phyloP scores from a whole-genome alignment of 257 asterid genomes.

The Ocimum tenuiflorum region DNA sequence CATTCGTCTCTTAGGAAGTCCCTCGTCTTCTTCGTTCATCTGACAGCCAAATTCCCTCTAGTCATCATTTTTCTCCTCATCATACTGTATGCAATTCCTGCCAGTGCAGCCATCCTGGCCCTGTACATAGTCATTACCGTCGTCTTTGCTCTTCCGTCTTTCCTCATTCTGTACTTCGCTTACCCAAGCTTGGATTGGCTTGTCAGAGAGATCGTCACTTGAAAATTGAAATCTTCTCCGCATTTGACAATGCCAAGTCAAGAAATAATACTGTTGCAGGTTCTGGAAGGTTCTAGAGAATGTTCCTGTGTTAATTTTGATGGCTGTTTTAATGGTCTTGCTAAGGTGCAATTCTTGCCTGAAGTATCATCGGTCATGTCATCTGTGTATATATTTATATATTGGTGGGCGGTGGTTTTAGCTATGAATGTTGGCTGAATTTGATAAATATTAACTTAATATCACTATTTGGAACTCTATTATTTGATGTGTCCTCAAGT shows the following conservation, averaged over 20 bases:
- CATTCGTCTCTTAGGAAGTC: slow-evolving; percentile 51
- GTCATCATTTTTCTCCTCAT: slow-evolving; percentile 73
- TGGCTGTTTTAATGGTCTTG: no score
- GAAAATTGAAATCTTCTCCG: no score
- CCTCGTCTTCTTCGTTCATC: slow-evolving; percentile 58
- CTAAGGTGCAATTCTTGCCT: no score
- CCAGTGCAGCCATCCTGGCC: slow-evolving; percentile 82
- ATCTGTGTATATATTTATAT: no score
- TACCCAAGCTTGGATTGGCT: slow-evolving; percentile 97
- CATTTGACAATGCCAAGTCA: not conserved
- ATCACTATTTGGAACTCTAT: no score
- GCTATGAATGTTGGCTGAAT: slow-evolving; percentile 22
- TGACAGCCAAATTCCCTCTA: slow-evolving; percentile 82
- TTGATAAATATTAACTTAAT: no score
- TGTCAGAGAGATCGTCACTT: slow-evolving; percentile 76
- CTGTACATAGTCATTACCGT: slow-evolving; percentile 67
- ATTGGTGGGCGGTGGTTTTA: not conserved
- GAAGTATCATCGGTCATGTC: slow-evolving; percentile 7
- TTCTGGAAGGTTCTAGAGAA: slow-evolving; percentile 1
- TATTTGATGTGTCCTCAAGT: no score
- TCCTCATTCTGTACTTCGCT: slow-evolving; percentile 80
- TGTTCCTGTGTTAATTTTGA: not conserved
- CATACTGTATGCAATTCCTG: slow-evolving; percentile 68
- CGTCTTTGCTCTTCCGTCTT: slow-evolving; percentile 72
- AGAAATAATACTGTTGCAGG: no score